These are phyloP conservation scores for Penicillium sp. DNA, from an alignment of 2,329 filamentous ascomycete species.

Conservation along the genomic window DNA sequence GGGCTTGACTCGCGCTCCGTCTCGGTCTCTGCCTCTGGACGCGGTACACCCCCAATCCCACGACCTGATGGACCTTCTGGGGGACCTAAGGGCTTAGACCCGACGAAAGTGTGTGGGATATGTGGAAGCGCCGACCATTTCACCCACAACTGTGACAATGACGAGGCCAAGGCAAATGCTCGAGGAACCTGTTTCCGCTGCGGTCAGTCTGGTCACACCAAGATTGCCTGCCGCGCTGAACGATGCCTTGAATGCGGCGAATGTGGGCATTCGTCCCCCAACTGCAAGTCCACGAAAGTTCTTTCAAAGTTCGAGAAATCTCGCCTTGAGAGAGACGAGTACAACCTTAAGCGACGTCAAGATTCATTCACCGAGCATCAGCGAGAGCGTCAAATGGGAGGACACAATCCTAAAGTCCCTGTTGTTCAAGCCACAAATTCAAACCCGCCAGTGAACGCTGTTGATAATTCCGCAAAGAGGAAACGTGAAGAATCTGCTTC, in stretches of 20 bases:
- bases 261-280: constrained; percentile 39
- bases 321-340: constrained; percentile 39
- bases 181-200: constrained; percentile 46
- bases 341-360: constrained; percentile 31
- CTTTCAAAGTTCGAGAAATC: constrained; percentile 39
- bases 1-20: constrained; percentile 15
- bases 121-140: constrained; percentile 48
- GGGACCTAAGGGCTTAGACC: constrained; percentile 44
- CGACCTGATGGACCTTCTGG: constrained; percentile 42
- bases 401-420: constrained; percentile 47
- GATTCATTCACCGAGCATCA: constrained; percentile 39
- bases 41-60: constrained; percentile 23
- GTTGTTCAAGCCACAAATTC: constrained; percentile 31
- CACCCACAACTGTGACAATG: constrained; percentile 46
- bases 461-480: constrained; percentile 28
- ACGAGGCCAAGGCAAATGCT: constrained; percentile 38
- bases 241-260: constrained; percentile 46
- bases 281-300: constrained; percentile 34
- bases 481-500: constrained; percentile 31
- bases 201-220: constrained; percentile 38
- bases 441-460: constrained; percentile 12
- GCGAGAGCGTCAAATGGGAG: constrained; percentile 42
- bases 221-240: constrained; percentile 37
- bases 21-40: constrained; percentile 27
- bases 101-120: constrained; percentile 41